Evolutionary conservation across 805 yeast species (phyloP).

Genomic region (Candida krabiensis): DNA sequence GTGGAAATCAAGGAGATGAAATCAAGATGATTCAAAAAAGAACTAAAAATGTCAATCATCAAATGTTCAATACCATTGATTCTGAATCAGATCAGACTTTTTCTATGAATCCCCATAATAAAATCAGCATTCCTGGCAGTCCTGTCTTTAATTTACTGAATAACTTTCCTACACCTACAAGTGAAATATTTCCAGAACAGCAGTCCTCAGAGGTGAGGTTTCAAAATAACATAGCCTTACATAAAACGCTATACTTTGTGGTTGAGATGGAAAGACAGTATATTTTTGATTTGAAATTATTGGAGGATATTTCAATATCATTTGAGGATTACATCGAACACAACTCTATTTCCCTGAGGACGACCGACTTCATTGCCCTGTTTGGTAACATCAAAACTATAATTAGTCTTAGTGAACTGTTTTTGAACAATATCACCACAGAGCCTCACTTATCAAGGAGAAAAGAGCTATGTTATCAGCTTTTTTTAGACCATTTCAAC

Average conservation of each 20-base stretch:
- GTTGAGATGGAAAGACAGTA: constrained; percentile 37
- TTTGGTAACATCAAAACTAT: constrained; percentile 46
- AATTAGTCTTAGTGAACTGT: constrained; percentile 34
- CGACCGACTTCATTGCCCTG: constrained; percentile 36
- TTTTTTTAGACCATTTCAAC: constrained; percentile 20
- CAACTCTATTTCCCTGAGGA: constrained; percentile 32
- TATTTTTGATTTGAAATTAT: constrained; percentile 27
- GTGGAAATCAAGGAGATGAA: constrained; percentile 37
- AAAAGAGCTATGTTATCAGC: constrained; percentile 11
- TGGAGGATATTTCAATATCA: constrained; percentile 34
- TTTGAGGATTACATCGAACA: constrained; percentile 30
- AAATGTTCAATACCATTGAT: not conserved
- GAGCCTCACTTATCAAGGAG: not conserved
- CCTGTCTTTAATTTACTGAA: constrained; percentile 38
- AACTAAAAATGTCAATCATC: constrained; percentile 8
- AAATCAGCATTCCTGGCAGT: too few relatives aligned
- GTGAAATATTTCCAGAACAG: not conserved
- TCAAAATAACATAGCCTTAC: constrained; percentile 12
- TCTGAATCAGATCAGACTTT: not conserved
- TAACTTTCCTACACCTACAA: constrained; percentile 11
- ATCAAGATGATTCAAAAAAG: constrained; percentile 30
- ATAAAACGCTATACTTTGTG: constrained; percentile 27
- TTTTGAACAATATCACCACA: constrained; percentile 18
- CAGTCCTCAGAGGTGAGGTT: constrained; percentile 1
- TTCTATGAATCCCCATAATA: too few relatives aligned